These are phyloP conservation scores for Populus tremula DNA, from an alignment of 345 rosid genomes.

Conservation along the genomic window DNA sequence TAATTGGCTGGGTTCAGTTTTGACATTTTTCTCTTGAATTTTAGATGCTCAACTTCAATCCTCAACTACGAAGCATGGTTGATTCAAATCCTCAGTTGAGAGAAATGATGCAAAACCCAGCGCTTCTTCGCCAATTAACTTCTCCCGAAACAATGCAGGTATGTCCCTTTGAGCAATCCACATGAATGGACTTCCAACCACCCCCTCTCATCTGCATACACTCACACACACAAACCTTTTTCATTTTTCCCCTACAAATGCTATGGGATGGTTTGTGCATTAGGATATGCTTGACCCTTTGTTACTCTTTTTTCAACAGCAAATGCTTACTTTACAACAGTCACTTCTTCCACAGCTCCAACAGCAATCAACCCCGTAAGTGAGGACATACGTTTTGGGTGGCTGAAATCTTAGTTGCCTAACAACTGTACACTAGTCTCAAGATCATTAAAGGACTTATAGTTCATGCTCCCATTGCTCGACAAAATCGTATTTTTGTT, in stretches of 20 bases:
- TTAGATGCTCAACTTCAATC: slow-evolving; percentile 52
- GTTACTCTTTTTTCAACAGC: slow-evolving; percentile 36
- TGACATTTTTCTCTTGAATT: background rate
- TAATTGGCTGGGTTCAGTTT: background rate
- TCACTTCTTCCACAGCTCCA: slow-evolving; percentile 53
- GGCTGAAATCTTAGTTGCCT: background rate
- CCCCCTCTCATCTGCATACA: background rate
- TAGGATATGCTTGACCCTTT: background rate
- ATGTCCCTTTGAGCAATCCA: background rate
- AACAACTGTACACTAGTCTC: background rate
- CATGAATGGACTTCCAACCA: background rate
- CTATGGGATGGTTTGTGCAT: background rate
- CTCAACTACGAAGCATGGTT: slow-evolving; percentile 49
- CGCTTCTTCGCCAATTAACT: slow-evolving; percentile 57
- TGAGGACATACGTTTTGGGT: slow-evolving; percentile 4
- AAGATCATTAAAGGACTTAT: background rate
- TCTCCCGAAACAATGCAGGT: slow-evolving; percentile 66
- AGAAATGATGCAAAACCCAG: slow-evolving; percentile 64
- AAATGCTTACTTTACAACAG: slow-evolving; percentile 51
- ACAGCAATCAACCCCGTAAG: slow-evolving; percentile 55
- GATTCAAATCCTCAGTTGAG: slow-evolving; percentile 56
- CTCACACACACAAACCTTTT: too few species aligned
- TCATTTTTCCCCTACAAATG: too few species aligned
- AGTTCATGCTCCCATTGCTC: background rate
- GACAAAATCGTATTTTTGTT: background rate